These are phyloP conservation scores for Candida piceae DNA, from an alignment of 805 yeast species.

Conservation along the genomic window DNA sequence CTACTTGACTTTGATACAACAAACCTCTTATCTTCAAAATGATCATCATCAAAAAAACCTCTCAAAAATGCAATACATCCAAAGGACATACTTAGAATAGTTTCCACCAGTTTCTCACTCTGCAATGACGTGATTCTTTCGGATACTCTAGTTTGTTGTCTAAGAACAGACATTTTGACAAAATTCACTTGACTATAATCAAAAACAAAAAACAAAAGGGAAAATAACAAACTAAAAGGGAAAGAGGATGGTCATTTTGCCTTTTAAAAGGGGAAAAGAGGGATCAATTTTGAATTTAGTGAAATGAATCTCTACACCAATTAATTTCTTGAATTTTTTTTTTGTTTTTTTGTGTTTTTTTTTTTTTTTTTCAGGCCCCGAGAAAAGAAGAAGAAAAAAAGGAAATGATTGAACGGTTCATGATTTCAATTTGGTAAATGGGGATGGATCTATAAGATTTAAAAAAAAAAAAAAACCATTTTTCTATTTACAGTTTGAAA, in stretches of 20 bases:
- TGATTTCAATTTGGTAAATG: too few species aligned
- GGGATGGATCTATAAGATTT: too few species aligned
- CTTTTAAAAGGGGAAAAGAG: too few species aligned
- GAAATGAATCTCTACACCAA: not conserved
- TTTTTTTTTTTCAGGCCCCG: too few species aligned
- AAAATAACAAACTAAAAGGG: not conserved
- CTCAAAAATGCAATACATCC: constrained; percentile 55
- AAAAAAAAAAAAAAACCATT: too few species aligned
- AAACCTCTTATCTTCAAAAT: constrained; percentile 45
- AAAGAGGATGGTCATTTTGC: not conserved
- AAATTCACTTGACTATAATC: too few species aligned
- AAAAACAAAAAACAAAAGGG: not conserved
- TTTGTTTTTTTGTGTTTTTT: too few species aligned
- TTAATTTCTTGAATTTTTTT: too few species aligned
- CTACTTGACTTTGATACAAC: constrained; percentile 28
- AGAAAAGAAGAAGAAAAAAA: too few species aligned
- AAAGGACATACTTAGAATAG: constrained; percentile 46
- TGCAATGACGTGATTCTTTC: constrained; percentile 18
- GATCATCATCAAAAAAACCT: constrained; percentile 52
- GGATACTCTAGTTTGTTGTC: constrained; percentile 11
- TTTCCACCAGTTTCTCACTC: constrained; percentile 42
- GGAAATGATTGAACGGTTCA: too few species aligned
- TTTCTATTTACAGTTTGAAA: too few species aligned
- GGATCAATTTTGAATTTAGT: not conserved
- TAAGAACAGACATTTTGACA: constrained; percentile 5